Percentiles rank a stretch among this genome's conserved stretches.
Evolutionary conservation across 768 basidiomycete species (phyloP).

Genomic region (Suillus subluteus): DNA sequence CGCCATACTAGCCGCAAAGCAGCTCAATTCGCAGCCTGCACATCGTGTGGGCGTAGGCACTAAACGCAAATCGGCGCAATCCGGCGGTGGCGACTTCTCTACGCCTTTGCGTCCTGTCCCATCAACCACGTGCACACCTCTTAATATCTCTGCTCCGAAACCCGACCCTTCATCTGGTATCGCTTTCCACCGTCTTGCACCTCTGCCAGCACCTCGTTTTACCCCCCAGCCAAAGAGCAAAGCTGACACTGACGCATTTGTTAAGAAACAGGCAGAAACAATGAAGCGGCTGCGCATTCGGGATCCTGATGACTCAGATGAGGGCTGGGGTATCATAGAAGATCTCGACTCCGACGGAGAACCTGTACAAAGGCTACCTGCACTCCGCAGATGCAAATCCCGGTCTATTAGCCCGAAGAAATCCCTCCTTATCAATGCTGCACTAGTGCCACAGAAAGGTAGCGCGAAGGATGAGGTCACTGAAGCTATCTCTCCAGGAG

Average conservation of each 20-base stretch:
- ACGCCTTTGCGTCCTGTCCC: slow-evolving; percentile 59
- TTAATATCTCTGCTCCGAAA: slow-evolving; percentile 38
- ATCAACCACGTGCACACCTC: slow-evolving; percentile 32
- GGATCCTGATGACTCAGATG: slow-evolving; percentile 53
- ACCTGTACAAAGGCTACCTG: slow-evolving; percentile 38
- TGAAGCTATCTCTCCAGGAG: slow-evolving; percentile 75
- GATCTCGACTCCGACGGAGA: slow-evolving; percentile 59
- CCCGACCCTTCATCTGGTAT: slow-evolving; percentile 37
- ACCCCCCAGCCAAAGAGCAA: slow-evolving; percentile 36
- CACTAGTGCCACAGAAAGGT: slow-evolving; percentile 38
- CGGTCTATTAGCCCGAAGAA: slow-evolving; percentile 35
- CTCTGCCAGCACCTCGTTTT: slow-evolving; percentile 37
- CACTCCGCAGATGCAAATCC: slow-evolving; percentile 32
- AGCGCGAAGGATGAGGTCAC: slow-evolving; percentile 60
- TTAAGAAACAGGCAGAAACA: slow-evolving; percentile 63
- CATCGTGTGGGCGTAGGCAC: slow-evolving; percentile 50
- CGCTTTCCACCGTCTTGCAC: slow-evolving; percentile 39
- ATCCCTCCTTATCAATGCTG: slow-evolving; percentile 20
- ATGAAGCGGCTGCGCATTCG: slow-evolving; percentile 62
- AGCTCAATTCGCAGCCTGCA: slow-evolving; percentile 27
- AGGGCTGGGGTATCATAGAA: slow-evolving; percentile 45
- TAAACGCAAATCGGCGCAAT: slow-evolving; percentile 59
- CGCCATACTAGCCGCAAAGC: slow-evolving; percentile 42
- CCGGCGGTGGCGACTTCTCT: slow-evolving; percentile 43
- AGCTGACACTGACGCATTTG: slow-evolving; percentile 39